Percentiles rank a stretch among this genome's conserved stretches.
phyloP scores from a whole-genome alignment of 2,329 filamentous ascomycete species.

The Trichoderma semiorbis region DNA sequence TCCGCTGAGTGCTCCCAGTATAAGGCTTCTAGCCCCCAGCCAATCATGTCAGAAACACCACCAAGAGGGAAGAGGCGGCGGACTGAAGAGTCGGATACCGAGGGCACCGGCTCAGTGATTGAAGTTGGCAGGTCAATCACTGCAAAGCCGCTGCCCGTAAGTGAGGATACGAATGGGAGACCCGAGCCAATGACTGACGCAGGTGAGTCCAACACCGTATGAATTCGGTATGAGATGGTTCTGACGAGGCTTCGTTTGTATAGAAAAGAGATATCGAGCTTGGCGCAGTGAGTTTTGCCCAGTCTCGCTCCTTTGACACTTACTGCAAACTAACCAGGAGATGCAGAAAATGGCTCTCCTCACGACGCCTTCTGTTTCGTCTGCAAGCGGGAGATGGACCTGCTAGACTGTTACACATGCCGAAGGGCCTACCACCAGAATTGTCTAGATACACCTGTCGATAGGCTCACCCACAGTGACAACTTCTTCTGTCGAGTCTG shows the following conservation, averaged over 20 bases:
- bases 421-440: conserved; percentile 5
- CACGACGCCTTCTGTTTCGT: conserved; percentile 2
- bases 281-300: conserved; percentile 11
- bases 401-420: conserved; percentile 13
- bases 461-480: background rate
- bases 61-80: conserved; percentile 2
- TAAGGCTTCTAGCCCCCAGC: background rate
- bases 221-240: background rate
- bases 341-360: conserved; percentile 6
- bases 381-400: background rate
- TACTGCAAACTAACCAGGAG: background rate
- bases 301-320: background rate
- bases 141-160: background rate
- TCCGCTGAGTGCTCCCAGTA: background rate
- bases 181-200: background rate
- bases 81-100: conserved; percentile 2
- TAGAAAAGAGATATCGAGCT: conserved; percentile 11
- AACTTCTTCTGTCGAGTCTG: conserved; percentile 12
- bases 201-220: background rate
- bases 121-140: background rate
- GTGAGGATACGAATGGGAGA: background rate
- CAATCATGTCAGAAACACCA: background rate
- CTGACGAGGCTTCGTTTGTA: background rate
- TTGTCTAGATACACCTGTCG: background rate
- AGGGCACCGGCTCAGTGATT: background rate